Evolutionary conservation across 2,329 filamentous ascomycete genomes (phyloP), one percentile per base, ranked within the genome.

Genomic region (Hawksworthiomyces lignivorus): DNA sequence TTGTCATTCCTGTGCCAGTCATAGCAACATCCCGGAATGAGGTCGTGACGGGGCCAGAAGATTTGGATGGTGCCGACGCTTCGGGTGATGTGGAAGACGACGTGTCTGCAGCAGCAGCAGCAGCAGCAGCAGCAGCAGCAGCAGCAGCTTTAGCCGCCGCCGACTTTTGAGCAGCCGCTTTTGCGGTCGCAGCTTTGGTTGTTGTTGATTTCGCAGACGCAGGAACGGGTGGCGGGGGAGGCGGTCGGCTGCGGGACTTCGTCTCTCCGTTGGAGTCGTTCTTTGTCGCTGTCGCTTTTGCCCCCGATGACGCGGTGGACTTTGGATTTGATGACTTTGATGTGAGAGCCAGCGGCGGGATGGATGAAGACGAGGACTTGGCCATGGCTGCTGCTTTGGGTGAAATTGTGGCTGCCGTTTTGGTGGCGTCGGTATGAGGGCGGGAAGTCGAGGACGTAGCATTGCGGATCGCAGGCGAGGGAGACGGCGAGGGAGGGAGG

Each of bases 141-240:
- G 43, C 39, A 36, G 53, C 55, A 11, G 50, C 28, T 17, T 32
- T 19, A 4, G 47, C 34, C 2, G 43, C 50, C 3, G 47, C 38
- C 10, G 46, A 39, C 17, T 50, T 47, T 10, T 45, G 36, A 19
- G 47, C 40, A 20, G 37, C 7, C 9, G 29, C 11, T 34, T 11
- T 38, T 28, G 6, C 38, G 26, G 2, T 18, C 45, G 37, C 28
- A 12, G 40, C 43, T 26, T 70, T 67, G 15, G 52, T 52, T 1
- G 51, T 48, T 3, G 57, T 40, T 11, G 55, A 56, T n/a, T 59
- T 53, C 4, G 58, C 54, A 15, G 62, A 56, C 11, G 61, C 60
- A 9, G 45, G 27, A 7, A 32, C 37, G 8, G 47, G 33, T 4
- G 45, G 24, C 4, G 44, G 24, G 3, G 49, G 39, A 0, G 41